phyloP scores from a whole-genome alignment of 805 yeast species.

The Blastobotrys terrestris region DNA sequence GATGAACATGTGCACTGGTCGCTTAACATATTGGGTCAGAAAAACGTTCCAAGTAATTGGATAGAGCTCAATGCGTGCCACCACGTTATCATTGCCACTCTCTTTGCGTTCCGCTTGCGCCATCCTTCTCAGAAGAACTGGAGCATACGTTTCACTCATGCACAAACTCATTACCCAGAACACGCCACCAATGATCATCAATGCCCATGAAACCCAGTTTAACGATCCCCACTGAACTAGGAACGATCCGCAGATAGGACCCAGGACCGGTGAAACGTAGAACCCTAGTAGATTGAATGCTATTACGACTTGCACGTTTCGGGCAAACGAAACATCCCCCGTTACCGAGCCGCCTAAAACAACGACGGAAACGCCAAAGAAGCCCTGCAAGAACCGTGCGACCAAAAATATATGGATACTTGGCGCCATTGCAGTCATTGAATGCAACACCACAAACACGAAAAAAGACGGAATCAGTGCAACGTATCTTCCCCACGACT shows the following conservation, averaged over 20 bases:
- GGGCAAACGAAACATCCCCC: slow-evolving; percentile 38
- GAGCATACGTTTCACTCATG: background rate
- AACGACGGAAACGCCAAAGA: slow-evolving; percentile 43
- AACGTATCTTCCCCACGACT: background rate
- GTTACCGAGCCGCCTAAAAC: slow-evolving; percentile 43
- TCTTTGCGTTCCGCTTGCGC: background rate
- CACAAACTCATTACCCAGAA: slow-evolving; percentile 29
- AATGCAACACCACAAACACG: slow-evolving; percentile 28
- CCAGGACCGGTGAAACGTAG: slow-evolving; percentile 31
- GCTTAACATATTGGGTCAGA: slow-evolving; percentile 21
- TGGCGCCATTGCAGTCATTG: slow-evolving; percentile 40
- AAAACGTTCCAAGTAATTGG: background rate
- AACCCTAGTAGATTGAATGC: slow-evolving; percentile 40
- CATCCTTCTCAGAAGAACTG: background rate
- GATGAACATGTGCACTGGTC: slow-evolving; percentile 22
- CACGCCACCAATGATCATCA: slow-evolving; percentile 31
- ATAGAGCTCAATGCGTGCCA: background rate
- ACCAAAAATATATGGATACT: slow-evolving; percentile 40
- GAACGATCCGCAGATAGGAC: slow-evolving; percentile 42
- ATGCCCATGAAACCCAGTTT: slow-evolving; percentile 44
- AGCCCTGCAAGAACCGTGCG: slow-evolving; percentile 44
- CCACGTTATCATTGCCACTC: background rate
- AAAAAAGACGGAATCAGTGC: background rate
- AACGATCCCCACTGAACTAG: slow-evolving; percentile 39
- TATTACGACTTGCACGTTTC: slow-evolving; percentile 37